These are phyloP conservation scores for Neurospora cerealis DNA, from an alignment of 495 filamentous ascomycete species.

Conservation along the genomic window DNA sequence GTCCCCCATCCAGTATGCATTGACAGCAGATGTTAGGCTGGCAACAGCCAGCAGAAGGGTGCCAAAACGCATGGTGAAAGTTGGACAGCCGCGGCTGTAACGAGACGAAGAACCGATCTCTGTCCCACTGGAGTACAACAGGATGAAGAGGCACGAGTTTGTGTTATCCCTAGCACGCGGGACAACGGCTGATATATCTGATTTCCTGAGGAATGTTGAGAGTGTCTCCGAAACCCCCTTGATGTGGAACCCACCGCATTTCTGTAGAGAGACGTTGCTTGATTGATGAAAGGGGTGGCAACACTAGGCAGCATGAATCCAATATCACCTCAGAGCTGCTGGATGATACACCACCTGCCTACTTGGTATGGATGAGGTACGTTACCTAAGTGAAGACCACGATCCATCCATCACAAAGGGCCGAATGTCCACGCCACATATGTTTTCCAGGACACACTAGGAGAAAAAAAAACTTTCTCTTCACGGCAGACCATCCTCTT, in stretches of 20 bases:
- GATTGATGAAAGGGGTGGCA: background rate
- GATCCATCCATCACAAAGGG: background rate
- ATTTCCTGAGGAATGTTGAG: background rate
- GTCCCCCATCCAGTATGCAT: constrained; percentile 37
- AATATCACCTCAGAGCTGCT: background rate
- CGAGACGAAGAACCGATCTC: background rate
- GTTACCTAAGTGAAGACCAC: background rate
- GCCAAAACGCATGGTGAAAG: constrained; percentile 27
- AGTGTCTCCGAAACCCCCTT: background rate
- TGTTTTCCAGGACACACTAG: background rate
- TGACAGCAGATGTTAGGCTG: constrained; percentile 25
- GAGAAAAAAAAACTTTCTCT: background rate
- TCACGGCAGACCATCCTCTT: background rate
- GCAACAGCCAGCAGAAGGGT: constrained; percentile 29
- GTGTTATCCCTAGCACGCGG: background rate
- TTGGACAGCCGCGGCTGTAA: background rate
- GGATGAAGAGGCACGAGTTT: constrained; percentile 3
- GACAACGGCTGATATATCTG: background rate
- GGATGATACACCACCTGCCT: background rate
- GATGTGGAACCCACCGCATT: background rate
- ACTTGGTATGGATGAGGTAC: background rate
- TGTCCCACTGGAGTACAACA: background rate
- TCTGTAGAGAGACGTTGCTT: background rate
- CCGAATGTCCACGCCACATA: background rate
- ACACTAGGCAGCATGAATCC: background rate